These are phyloP conservation scores for Russula olivacea DNA, from an alignment of 768 basidiomycete genomes.

Conservation along the genomic window DNA sequence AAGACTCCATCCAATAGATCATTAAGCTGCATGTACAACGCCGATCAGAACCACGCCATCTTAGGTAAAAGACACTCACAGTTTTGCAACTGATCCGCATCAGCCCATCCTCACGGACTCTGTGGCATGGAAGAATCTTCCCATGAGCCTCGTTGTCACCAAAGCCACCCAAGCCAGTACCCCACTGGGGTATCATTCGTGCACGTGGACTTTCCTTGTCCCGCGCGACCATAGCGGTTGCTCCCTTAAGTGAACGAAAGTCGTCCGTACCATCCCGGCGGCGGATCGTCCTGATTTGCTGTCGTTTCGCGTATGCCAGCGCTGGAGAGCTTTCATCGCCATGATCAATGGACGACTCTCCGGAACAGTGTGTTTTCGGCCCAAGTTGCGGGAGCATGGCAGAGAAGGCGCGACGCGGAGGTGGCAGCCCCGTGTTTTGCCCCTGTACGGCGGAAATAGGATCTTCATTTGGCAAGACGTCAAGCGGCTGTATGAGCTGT, in stretches of 20 bases:
- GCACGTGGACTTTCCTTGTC: slow-evolving; percentile 25
- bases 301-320: slow-evolving; percentile 72
- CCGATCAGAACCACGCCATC: slow-evolving; percentile 5
- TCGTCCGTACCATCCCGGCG: slow-evolving; percentile 80
- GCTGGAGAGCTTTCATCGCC: slow-evolving; percentile 71
- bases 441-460: slow-evolving; percentile 14
- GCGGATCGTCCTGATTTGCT: slow-evolving; percentile 70
- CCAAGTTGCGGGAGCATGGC: slow-evolving; percentile 49
- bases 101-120: slow-evolving; percentile 90
- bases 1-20: slow-evolving; percentile 72
- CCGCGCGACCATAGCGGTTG: slow-evolving; percentile 35
- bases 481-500: slow-evolving; percentile 35
- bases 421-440: slow-evolving; percentile 34
- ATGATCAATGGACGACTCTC: slow-evolving; percentile 43
- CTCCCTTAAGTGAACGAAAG: slow-evolving; percentile 67
- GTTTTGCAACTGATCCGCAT: slow-evolving; percentile 83
- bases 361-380: slow-evolving; percentile 39
- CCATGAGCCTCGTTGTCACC: slow-evolving; percentile 91
- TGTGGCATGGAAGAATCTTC: slow-evolving; percentile 90
- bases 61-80: slow-evolving; percentile 41
- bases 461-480: slow-evolving; percentile 27
- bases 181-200: slow-evolving; percentile 32
- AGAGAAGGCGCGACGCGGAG: slow-evolving; percentile 67
- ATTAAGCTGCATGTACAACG: slow-evolving; percentile 52
- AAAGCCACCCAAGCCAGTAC: slow-evolving; percentile 72